Evolutionary conservation across 2,329 filamentous ascomycete genomes (phyloP).

Genomic region (Aspergillus flavus): DNA sequence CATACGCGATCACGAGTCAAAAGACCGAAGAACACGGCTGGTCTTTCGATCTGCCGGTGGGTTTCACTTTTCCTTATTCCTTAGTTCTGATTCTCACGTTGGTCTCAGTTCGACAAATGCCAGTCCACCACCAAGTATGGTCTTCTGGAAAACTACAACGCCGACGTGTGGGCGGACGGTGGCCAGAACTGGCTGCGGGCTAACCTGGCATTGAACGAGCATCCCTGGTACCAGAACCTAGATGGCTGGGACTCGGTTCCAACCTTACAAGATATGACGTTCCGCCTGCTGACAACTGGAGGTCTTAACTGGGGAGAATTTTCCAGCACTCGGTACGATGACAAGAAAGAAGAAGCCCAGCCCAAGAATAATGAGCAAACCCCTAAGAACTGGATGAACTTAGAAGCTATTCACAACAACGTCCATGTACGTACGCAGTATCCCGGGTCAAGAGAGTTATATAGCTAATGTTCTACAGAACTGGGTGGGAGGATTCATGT

Average conservation of each 20-base stretch:
- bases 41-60: too few relatives aligned
- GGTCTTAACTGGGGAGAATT: background rate
- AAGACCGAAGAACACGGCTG: background rate
- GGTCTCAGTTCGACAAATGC: background rate
- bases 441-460: too few relatives aligned
- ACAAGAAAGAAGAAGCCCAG: background rate
- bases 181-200: background rate
- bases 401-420: background rate
- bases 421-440: background rate
- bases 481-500: background rate
- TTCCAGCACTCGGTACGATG: background rate
- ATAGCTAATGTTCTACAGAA: background rate
- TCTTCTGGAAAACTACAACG: background rate
- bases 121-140: background rate
- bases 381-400: background rate
- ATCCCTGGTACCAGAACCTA: background rate
- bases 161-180: background rate
- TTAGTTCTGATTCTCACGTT: background rate
- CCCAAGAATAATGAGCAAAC: fast-evolving
- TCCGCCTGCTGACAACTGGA: fast-evolving
- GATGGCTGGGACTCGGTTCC: background rate
- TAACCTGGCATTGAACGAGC: background rate
- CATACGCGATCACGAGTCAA: background rate
- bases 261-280: background rate
- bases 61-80: background rate